A percentile compares a stretch with the other conserved stretches of the same genome.
Conservation (phyloP, 352 stramenopile genomes). For the Phytopythium mirpurense region DNA sequence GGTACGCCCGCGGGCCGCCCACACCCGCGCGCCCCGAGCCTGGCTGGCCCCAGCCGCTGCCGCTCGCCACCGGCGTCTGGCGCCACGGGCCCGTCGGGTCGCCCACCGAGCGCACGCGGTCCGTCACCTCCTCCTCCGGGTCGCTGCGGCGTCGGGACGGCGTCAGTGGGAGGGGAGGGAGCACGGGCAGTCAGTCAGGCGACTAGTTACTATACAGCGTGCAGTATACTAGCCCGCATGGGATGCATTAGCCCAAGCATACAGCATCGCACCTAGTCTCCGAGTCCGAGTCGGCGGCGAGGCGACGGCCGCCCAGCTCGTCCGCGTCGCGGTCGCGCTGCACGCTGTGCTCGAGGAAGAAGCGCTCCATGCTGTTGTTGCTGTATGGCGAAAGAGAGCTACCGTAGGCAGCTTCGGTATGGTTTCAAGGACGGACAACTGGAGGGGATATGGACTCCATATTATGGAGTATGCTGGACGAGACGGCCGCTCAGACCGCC, state of each 20-base stretch:
- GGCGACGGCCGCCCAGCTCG: slow-evolving; percentile 34
- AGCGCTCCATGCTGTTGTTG: slow-evolving; percentile 64
- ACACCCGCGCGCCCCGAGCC: slow-evolving; percentile 14
- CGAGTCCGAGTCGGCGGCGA: slow-evolving; percentile 61
- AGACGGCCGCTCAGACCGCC: no score
- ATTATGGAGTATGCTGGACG: no score
- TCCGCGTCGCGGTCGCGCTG: slow-evolving; percentile 68
- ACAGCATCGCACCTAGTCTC: slow-evolving; percentile 42
- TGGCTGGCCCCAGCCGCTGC: slow-evolving; percentile 41
- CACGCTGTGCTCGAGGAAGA: slow-evolving; percentile 76
- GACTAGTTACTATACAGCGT: no score
- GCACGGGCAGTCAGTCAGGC: no score
- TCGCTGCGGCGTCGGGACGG: slow-evolving; percentile 23
- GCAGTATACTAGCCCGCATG: no score
- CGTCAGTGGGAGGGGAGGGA: background rate
- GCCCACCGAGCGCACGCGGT: slow-evolving; percentile 57
- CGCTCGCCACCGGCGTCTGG: slow-evolving; percentile 37
- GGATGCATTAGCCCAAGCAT: no score
- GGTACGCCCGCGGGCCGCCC: slow-evolving; percentile 43
- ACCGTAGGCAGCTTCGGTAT: no score
- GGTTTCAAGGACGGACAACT: no score
- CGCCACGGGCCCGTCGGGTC: slow-evolving; percentile 69
- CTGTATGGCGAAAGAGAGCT: no score
- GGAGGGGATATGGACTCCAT: no score
- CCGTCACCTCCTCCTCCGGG: slow-evolving; percentile 46